phyloP scores from a whole-genome alignment of 768 basidiomycete species.

The Chalciporus sphaerocephalus region DNA sequence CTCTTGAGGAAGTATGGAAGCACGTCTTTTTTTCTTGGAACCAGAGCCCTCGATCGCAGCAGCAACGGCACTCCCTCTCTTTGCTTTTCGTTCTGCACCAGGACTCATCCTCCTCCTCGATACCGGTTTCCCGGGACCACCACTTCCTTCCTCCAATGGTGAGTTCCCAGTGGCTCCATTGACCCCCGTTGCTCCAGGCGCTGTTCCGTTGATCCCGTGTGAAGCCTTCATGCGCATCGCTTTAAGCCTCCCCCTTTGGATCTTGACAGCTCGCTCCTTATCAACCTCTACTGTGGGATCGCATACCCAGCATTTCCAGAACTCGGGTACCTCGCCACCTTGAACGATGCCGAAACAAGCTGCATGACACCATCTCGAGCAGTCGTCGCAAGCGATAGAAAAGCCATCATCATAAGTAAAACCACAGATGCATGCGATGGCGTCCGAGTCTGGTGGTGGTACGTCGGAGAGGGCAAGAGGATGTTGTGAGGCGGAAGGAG shows the following conservation, averaged over 20 bases:
- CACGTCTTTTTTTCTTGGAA: conserved; percentile 36
- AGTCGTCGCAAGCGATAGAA: conserved; percentile 80
- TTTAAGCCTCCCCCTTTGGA: conserved; percentile 40
- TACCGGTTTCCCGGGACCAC: conserved; percentile 19
- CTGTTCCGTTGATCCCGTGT: conserved; percentile 23
- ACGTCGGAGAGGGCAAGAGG: conserved; percentile 13
- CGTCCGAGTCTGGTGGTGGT: conserved; percentile 38
- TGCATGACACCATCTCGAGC: conserved; percentile 80
- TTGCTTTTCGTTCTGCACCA: conserved; percentile 37
- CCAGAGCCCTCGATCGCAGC: conserved; percentile 34
- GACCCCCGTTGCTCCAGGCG: conserved; percentile 14
- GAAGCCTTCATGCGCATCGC: conserved; percentile 27
- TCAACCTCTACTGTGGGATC: conserved; percentile 44
- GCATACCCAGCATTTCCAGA: conserved; percentile 75
- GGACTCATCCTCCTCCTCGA: conserved; percentile 37
- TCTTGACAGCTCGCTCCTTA: conserved; percentile 43
- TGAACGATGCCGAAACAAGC: conserved; percentile 67
- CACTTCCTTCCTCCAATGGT: conserved; percentile 15
- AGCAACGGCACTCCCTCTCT: conserved; percentile 33
- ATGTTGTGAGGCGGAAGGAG: conserved; percentile 21
- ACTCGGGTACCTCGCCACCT: conserved; percentile 57
- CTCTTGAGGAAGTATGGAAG: conserved; percentile 33
- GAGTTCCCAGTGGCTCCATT: conserved; percentile 14
- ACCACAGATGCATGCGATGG: conserved; percentile 72
- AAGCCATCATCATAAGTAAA: conserved; percentile 75